A percentile compares a stretch with the other conserved stretches of the same genome.
Evolutionary conservation across 1,284 basidiomycete genomes (phyloP).

Genomic region (Gymnopus androsaceus): DNA sequence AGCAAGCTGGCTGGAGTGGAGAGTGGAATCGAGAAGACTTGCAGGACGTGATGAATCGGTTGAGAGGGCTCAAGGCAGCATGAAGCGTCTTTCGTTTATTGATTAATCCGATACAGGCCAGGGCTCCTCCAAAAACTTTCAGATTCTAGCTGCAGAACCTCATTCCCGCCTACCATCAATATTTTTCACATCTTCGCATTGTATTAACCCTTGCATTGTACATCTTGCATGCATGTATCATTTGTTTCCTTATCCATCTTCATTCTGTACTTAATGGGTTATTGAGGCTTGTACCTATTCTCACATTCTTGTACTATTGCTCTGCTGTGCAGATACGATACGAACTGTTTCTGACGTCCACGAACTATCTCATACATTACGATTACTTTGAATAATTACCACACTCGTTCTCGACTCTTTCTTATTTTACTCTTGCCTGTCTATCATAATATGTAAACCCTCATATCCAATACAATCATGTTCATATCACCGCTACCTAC

Average conservation of each 20-base stretch:
- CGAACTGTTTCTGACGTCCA: not conserved
- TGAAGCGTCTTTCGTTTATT: not conserved
- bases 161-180: not conserved
- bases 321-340: slow-evolving; percentile 1
- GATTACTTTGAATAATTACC: not conserved
- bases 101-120: not conserved
- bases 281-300: not conserved
- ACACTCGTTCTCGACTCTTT: not conserved
- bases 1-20: slow-evolving; percentile 15
- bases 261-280: not conserved
- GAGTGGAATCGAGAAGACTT: slow-evolving; percentile 16
- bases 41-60: slow-evolving; percentile 6
- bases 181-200: not conserved
- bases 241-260: not conserved
- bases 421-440: not conserved
- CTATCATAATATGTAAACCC: no score
- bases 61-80: slow-evolving; percentile 11
- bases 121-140: not conserved
- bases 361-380: not conserved
- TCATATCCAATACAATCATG: no score
- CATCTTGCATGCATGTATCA: not conserved
- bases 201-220: not conserved
- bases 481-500: no score
- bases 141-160: not conserved
- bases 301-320: not conserved